Evolutionary conservation across 176 grass and related monocot species (phyloP).

Genomic region (Oryza meridionalis): DNA sequence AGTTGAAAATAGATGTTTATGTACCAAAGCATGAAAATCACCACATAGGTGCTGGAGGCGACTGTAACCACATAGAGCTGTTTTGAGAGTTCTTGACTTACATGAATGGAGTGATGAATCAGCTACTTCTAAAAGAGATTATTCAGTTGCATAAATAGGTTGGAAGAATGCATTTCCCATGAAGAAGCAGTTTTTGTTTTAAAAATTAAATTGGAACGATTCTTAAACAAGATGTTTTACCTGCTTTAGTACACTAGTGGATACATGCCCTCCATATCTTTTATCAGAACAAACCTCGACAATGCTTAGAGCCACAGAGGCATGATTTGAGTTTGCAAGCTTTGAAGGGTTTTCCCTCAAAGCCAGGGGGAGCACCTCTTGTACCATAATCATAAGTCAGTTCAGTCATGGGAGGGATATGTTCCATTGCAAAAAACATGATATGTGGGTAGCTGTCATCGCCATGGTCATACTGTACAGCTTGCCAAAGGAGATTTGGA

Average conservation of each 20-base stretch:
- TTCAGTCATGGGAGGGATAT: constrained; percentile 75
- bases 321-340: constrained; percentile 45
- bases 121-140: neutral
- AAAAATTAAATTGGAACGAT: neutral
- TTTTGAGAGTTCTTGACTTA: neutral
- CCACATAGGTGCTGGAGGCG: neutral
- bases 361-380: constrained; percentile 44
- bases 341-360: neutral
- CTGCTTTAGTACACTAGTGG: constrained; percentile 23
- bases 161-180: neutral
- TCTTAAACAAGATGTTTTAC: constrained; percentile 7
- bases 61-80: neutral
- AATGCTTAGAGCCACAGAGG: constrained; percentile 45
- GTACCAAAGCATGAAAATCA: neutral
- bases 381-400: constrained; percentile 70
- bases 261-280: neutral
- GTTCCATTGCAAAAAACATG: constrained; percentile 72
- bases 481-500: constrained; percentile 71
- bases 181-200: neutral
- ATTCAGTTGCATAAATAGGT: neutral
- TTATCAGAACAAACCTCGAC: constrained; percentile 48
- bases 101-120: neutral
- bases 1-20: neutral
- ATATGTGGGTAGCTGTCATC: constrained; percentile 64
- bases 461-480: constrained; percentile 57